phyloP scores from a whole-genome alignment of 495 filamentous ascomycete species.

The Apodospora peruviana region DNA sequence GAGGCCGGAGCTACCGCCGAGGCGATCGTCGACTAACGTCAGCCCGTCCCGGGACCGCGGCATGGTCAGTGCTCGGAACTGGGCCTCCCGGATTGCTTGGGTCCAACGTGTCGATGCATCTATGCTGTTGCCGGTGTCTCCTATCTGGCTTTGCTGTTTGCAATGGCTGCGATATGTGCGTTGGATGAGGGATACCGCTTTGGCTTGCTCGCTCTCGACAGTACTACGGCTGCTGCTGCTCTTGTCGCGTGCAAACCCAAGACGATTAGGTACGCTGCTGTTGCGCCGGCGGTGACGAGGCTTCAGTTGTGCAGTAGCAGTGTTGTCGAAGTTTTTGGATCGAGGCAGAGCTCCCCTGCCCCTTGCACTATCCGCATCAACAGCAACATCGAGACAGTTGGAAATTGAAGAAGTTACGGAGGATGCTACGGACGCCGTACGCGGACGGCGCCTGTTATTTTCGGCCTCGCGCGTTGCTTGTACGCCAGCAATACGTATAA shows the following conservation, averaged over 20 bases:
- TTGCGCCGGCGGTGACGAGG: background rate
- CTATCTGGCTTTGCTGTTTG: constrained; percentile 55
- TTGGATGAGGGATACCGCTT: constrained; percentile 55
- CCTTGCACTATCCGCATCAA: too few species aligned
- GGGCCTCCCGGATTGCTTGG: constrained; percentile 60
- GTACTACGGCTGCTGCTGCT: constrained; percentile 5
- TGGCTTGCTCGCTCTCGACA: constrained; percentile 18
- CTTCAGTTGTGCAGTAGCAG: too few species aligned
- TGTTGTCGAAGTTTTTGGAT: too few species aligned
- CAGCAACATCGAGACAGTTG: too few species aligned
- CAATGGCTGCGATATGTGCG: constrained; percentile 68
- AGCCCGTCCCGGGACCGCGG: constrained; percentile 36
- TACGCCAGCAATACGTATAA: constrained; percentile 34
- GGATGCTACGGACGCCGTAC: too few species aligned
- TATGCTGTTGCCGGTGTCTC: constrained; percentile 55
- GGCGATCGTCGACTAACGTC: constrained; percentile 2
- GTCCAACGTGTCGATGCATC: constrained; percentile 65
- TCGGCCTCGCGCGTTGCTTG: constrained; percentile 45
- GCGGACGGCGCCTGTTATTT: constrained; percentile 25
- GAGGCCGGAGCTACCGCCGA: background rate
- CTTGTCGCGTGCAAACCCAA: constrained; percentile 9
- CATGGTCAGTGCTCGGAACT: constrained; percentile 50
- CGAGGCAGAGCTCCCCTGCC: too few species aligned
- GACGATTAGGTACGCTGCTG: background rate
- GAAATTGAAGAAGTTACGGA: too few species aligned